phyloP scores from a whole-genome alignment of 352 stramenopile species.

The Pythium volutum region DNA sequence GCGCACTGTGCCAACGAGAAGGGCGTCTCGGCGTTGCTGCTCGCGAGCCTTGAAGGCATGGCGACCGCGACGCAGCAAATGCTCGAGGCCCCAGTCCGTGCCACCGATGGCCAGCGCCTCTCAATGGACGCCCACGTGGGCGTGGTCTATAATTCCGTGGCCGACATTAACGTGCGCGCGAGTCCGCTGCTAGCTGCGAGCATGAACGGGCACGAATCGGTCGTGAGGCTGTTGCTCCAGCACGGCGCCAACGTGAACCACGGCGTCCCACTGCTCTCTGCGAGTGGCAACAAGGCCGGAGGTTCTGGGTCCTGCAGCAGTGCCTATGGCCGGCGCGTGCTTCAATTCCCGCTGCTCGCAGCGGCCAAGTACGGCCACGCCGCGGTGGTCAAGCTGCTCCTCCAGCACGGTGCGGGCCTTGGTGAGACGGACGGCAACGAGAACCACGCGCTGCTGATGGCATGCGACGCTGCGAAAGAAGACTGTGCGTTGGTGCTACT shows the following conservation, averaged over 20 bases:
- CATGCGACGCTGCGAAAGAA: conserved; percentile 51
- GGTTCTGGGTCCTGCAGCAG: background rate
- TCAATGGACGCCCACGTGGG: conserved; percentile 49
- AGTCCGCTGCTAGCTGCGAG: conserved; percentile 60
- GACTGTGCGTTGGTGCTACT: conserved; percentile 51
- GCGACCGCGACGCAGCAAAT: conserved; percentile 39
- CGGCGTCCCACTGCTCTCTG: conserved; percentile 12
- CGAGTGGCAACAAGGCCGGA: conserved; percentile 1
- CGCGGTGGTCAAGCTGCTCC: conserved; percentile 72
- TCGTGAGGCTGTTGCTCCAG: conserved; percentile 46
- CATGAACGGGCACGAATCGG: conserved; percentile 69
- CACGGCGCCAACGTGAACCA: conserved; percentile 27
- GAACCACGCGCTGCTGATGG: conserved; percentile 52
- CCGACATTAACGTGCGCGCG: conserved; percentile 55
- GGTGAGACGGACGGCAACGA: conserved; percentile 37
- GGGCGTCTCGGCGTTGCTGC: conserved; percentile 59
- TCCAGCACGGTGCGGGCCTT: conserved; percentile 45
- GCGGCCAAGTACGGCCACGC: conserved; percentile 91
- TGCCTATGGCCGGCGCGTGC: background rate
- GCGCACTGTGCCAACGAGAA: conserved; percentile 59
- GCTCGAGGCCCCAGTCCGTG: conserved; percentile 13
- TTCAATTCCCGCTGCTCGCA: conserved; percentile 78
- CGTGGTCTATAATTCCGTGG: conserved; percentile 68
- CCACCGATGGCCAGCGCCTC: background rate
- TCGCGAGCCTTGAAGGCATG: conserved; percentile 71